These are phyloP conservation scores for Sisymbrium altissimum DNA, from an alignment of 345 rosid species.

Conservation along the genomic window DNA sequence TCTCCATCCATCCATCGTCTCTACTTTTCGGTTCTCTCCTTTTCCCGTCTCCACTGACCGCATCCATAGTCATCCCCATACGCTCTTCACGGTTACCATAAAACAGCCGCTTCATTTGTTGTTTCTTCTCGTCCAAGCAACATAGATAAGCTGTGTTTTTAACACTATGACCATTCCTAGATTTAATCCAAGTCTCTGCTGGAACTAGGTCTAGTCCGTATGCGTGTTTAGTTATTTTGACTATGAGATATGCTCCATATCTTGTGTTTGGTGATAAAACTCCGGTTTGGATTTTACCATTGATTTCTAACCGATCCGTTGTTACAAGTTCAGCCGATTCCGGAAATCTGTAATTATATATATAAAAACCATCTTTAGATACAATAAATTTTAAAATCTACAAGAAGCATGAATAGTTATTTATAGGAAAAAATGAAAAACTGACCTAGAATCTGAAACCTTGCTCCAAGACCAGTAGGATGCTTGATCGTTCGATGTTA, in stretches of 20 bases:
- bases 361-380: background rate
- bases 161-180: constrained; percentile 3
- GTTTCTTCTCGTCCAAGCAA: constrained; percentile 35
- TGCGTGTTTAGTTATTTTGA: constrained; percentile 38
- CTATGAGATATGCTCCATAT: constrained; percentile 43
- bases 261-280: constrained; percentile 38
- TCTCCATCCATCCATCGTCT: constrained; percentile 50
- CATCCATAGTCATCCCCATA: background rate
- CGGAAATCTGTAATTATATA: constrained; percentile 32
- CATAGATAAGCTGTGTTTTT: constrained; percentile 32
- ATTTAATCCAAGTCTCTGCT: constrained; percentile 36
- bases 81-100: constrained; percentile 25
- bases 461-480: constrained; percentile 58
- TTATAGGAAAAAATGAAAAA: background rate
- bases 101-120: constrained; percentile 22
- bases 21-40: constrained; percentile 15
- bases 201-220: constrained; percentile 46
- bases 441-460: constrained; percentile 51
- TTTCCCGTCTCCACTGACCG: background rate
- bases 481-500: constrained; percentile 47
- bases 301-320: constrained; percentile 46
- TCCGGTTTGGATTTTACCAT: constrained; percentile 30
- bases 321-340: constrained; percentile 45
- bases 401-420: background rate
- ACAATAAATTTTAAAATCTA: background rate